Conservation (phyloP, 129 eudicot species). For the Tagetes patula region DNA sequence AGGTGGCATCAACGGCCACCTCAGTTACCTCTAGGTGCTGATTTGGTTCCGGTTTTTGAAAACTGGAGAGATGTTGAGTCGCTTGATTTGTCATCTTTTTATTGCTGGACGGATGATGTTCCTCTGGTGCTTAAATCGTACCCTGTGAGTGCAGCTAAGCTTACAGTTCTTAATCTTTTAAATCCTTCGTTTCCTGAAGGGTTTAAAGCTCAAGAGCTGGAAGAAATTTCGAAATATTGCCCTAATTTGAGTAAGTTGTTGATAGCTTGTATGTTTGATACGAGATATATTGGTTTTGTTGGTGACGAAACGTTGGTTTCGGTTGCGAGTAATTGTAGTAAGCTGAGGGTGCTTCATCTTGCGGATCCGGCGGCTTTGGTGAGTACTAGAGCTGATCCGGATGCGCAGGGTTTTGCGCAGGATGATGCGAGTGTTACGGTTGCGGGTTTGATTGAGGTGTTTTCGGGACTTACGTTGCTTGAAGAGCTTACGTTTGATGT, state of each 20-base stretch:
- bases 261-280: conserved; percentile 75
- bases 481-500: conserved; percentile 77
- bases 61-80: conserved; percentile 8
- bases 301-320: conserved; percentile 56
- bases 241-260: conserved; percentile 55
- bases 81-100: conserved; percentile 63
- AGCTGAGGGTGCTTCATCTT: conserved; percentile 51
- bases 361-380: conserved; percentile 59
- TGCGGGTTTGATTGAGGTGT: conserved; percentile 54
- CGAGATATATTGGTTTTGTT: conserved; percentile 67
- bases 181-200: conserved; percentile 83
- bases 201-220: conserved; percentile 61
- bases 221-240: conserved; percentile 49
- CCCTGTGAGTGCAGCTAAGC: conserved; percentile 30
- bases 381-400: conserved; percentile 40
- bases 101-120: conserved; percentile 91
- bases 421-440: conserved; percentile 62
- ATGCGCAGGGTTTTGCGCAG: conserved; percentile 31
- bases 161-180: conserved; percentile 50
- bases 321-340: conserved; percentile 55
- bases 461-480: conserved; percentile 64
- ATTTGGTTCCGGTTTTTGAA: conserved; percentile 45
- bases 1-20: conserved; percentile 93
- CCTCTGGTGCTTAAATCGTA: conserved; percentile 42
- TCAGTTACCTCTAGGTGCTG: conserved; percentile 42